These are phyloP conservation scores for Brettanomyces custersianus DNA, from an alignment of 805 yeast species.

Conservation along the genomic window DNA sequence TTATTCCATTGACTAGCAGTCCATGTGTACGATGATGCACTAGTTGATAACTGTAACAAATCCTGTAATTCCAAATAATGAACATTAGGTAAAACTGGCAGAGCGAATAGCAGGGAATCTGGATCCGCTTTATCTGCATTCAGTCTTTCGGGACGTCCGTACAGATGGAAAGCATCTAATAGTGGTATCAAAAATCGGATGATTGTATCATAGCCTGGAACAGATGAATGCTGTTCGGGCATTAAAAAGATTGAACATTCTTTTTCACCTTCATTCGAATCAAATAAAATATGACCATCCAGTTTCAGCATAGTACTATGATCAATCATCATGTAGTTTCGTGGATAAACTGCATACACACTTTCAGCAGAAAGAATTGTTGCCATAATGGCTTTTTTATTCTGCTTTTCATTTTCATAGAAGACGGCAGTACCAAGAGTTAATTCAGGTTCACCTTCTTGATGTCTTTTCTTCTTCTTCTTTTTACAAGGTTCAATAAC, in stretches of 20 bases:
- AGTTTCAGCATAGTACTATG: conserved; percentile 81
- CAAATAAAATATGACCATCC: conserved; percentile 70
- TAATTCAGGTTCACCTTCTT: conserved; percentile 6
- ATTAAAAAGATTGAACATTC: conserved; percentile 64
- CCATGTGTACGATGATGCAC: conserved; percentile 37
- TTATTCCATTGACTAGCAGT: conserved; percentile 48
- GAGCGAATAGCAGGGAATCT: conserved; percentile 63
- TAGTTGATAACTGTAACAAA: conserved; percentile 32
- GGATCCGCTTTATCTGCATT: conserved; percentile 64
- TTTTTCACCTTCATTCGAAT: conserved; percentile 38
- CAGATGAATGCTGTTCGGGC: conserved; percentile 81
- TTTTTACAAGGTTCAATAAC: conserved; percentile 67
- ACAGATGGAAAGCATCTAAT: conserved; percentile 66
- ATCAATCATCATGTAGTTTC: conserved; percentile 71
- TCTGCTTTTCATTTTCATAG: conserved; percentile 71
- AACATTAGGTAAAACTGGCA: conserved; percentile 73
- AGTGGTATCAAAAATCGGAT: conserved; percentile 70
- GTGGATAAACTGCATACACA: conserved; percentile 89
- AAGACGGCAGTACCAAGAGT: conserved; percentile 65
- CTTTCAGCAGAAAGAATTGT: conserved; percentile 60
- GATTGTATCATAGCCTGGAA: conserved; percentile 76
- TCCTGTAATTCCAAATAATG: conserved; percentile 65
- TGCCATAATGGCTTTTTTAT: conserved; percentile 73
- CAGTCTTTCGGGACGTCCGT: conserved; percentile 73
- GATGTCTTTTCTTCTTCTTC: conserved; percentile 35